Evolutionary conservation across 1,284 basidiomycete species (phyloP), one percentile per base, ranked within the genome.

Genomic region (Cerrena zonata): DNA sequence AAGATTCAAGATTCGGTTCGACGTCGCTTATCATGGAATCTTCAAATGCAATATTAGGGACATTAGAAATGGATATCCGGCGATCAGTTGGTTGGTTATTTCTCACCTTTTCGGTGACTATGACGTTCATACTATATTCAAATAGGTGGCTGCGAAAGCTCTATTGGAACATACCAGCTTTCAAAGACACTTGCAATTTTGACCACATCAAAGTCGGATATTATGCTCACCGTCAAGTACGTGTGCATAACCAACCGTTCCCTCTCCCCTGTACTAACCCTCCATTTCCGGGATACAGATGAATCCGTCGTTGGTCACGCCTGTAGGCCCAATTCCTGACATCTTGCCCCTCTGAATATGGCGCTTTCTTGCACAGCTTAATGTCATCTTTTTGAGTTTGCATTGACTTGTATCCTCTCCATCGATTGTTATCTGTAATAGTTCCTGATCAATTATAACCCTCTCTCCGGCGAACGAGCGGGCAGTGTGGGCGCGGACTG

Each of bases 11-110:
- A 70, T 75, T 43, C 76, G 76, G 25, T 83, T 82, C 64, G 92
- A 95, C 62, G 86, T 89, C 0, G 94, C 91, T 27, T 98, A 99
- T 69, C 80, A 88, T 49, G 83, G 84, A 0, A 89, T 93, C 69
- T 97, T 98, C 79, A 97, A 97, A 69, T 95, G 92, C 74, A 95
- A 96, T 76, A 69, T 91, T 57, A 83, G 84, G 34, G 79, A 80
- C 43, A 89, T 90, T 56, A 81, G 86, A 7, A 62, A 84, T 61
- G 86, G 88, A 22, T 95, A 92, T 68, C 91, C 92, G 22, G 77
- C 82, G 45, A 77, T 94, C 47, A 81, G 95, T 69, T 67, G 70
- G 82, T 84, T 54, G 55, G 78, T 39, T n/a, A 11, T n/a, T 36
- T n/a, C 10, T 36, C 34, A 36, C n/a, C 34, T n/a, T 36, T 34